Evolutionary conservation across 441 rosid genomes (phyloP), one percentile per base, ranked within the genome.

Genomic region (Manihot esculenta): DNA sequence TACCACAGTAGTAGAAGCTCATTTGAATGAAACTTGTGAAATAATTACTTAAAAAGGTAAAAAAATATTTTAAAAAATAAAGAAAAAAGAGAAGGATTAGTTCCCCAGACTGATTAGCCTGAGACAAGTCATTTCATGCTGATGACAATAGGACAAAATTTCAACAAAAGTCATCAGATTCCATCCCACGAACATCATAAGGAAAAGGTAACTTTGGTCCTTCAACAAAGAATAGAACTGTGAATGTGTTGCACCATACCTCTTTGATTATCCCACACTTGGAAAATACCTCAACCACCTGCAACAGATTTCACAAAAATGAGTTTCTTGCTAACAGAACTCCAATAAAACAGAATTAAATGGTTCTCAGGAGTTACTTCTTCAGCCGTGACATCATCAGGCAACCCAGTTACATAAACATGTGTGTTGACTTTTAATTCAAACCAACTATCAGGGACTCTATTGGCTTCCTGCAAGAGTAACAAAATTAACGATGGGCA

Each of bases 231-330:
- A 56, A 51, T 14, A 23, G 33, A 64, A 64, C 15, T 26, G 63
- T 45, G n/a, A 42, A 12, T 44, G 59, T 35, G 30, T 21, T 42
- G 6, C 44, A 62, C 62, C 33, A 53, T 84, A 93, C 99, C 97
- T 93, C 99, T 78, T 91, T 95, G 70, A 95, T 88, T 81, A 93
- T 86, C 73, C 99, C 98, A 64, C 99, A 95, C 85, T 95, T 95
- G 76, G 97, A 88, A 75, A 95, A 95, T 69, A 85, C 93, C 86
- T 88, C 97, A 71, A 79, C 91, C 74, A 95, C 81, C 98, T 95
- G 90, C 82, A 64, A 74, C 20, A 66, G 14, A 71, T 57, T 74
- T 48, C 59, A 5, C 72, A 24, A 30, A 67, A 24, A 69, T 82
- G 56, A 79, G 78, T 78, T 76, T 78, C 77, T 66, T 12, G 61